Conservation (phyloP, 2,329 filamentous ascomycete genomes). For the Penicillium corylophilum region DNA sequence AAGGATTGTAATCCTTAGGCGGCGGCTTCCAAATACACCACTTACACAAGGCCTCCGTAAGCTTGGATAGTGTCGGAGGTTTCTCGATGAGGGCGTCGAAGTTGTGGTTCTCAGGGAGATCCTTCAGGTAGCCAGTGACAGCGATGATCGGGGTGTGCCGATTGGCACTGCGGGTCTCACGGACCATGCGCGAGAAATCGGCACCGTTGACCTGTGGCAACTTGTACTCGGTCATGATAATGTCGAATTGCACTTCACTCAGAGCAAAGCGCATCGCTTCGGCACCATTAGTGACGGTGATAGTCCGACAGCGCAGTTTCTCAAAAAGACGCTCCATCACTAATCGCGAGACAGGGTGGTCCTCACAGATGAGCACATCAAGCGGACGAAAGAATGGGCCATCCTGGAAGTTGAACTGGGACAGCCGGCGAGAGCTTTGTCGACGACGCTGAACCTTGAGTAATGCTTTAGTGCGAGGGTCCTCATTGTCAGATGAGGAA, state of each 20-base stretch:
- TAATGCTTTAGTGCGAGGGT: constrained; percentile 84
- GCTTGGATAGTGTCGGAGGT: constrained; percentile 86
- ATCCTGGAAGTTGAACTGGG: constrained; percentile 82
- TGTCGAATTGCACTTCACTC: constrained; percentile 97
- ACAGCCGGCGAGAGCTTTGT: constrained; percentile 93
- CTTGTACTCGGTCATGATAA: constrained; percentile 97
- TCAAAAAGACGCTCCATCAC: constrained; percentile 99
- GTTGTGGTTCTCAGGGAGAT: constrained; percentile 89
- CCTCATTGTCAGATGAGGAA: constrained; percentile 96
- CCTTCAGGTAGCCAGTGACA: constrained; percentile 97
- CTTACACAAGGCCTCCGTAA: constrained; percentile 81
- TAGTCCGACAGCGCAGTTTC: constrained; percentile 90
- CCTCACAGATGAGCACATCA: constrained; percentile 94
- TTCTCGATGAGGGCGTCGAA: constrained; percentile 97
- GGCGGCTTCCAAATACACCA: constrained; percentile 93
- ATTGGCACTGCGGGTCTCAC: constrained; percentile 94
- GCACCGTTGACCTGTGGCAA: constrained; percentile 91
- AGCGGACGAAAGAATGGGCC: constrained; percentile 84
- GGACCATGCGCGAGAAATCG: constrained; percentile 95
- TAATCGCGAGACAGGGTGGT: constrained; percentile 92
- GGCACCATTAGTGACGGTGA: constrained; percentile 83
- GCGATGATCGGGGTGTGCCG: constrained; percentile 92
- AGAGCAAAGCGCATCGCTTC: constrained; percentile 92
- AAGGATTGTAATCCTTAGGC: constrained; percentile 53
- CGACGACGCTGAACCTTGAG: constrained; percentile 88